A percentile compares a stretch with the other conserved stretches of the same genome.
These are phyloP conservation scores for Aspergillus phoenicis DNA, from an alignment of 2,329 filamentous ascomycete species.

Conservation along the genomic window DNA sequence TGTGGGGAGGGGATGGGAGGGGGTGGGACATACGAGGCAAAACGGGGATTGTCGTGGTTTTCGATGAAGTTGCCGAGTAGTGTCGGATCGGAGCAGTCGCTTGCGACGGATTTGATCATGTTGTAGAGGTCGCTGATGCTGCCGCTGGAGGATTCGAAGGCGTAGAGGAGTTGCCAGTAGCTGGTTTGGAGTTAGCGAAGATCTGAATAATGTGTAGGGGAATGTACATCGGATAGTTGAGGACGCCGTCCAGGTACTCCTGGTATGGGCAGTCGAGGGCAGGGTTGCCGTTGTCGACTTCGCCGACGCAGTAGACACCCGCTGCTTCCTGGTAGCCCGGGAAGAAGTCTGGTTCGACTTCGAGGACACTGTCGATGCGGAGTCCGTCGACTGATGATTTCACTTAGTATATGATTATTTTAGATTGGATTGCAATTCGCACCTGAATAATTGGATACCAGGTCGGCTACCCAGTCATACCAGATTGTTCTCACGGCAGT, in stretches of 20 bases:
- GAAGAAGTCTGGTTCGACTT: slow-evolving; percentile 53
- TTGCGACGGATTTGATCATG: slow-evolving; percentile 36
- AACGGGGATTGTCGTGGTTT: slow-evolving; percentile 64
- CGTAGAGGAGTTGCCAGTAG: slow-evolving; percentile 37
- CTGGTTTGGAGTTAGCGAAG: slow-evolving; percentile 9
- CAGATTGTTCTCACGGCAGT: slow-evolving; percentile 53
- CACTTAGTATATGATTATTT: not conserved
- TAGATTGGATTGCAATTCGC: slow-evolving; percentile 35
- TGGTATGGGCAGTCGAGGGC: slow-evolving; percentile 50
- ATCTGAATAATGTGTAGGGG: not conserved
- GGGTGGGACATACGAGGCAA: slow-evolving; percentile 38
- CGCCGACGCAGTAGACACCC: slow-evolving; percentile 53
- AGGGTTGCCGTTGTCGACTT: slow-evolving; percentile 48
- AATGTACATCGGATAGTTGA: slow-evolving; percentile 51
- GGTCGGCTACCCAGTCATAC: slow-evolving; percentile 60
- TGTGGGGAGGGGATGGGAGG: no score
- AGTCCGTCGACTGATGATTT: slow-evolving; percentile 50
- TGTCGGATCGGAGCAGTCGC: slow-evolving; percentile 46
- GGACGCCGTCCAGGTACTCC: slow-evolving; percentile 47
- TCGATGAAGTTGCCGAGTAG: slow-evolving; percentile 60
- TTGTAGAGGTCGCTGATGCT: slow-evolving; percentile 39
- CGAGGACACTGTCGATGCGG: slow-evolving; percentile 55
- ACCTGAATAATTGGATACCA: slow-evolving; percentile 64
- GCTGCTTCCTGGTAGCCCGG: slow-evolving; percentile 43
- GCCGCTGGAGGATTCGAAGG: slow-evolving; percentile 36